A percentile compares a stretch with the other conserved stretches of the same genome.
Conservation (phyloP, 371 early-diverging fungal genomes). For the Globomyces sp. region DNA sequence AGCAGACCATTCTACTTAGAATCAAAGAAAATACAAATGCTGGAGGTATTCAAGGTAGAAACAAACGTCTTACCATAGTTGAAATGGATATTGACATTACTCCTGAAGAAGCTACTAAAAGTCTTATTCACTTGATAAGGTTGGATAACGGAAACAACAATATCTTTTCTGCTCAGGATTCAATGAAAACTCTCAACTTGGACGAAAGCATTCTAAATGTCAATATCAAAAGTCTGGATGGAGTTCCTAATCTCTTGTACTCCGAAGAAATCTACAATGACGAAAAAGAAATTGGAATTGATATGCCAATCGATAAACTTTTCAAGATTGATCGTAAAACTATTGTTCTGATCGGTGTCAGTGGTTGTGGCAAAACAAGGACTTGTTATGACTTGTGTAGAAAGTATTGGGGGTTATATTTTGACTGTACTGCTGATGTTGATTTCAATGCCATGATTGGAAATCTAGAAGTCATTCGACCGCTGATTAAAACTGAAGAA, state of each 20-base stretch:
- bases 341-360: slow-evolving; percentile 30
- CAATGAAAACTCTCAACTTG: slow-evolving; percentile 15
- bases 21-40: slow-evolving; percentile 9
- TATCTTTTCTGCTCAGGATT: slow-evolving; percentile 22
- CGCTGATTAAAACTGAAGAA: slow-evolving; percentile 21
- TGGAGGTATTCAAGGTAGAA: slow-evolving; percentile 4
- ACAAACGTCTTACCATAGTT: not conserved
- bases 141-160: slow-evolving; percentile 10
- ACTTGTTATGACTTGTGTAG: slow-evolving; percentile 29
- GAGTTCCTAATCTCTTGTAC: slow-evolving; percentile 27
- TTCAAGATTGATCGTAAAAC: slow-evolving; percentile 18
- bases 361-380: slow-evolving; percentile 30
- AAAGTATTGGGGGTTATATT: slow-evolving; percentile 23
- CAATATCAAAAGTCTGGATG: slow-evolving; percentile 20
- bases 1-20: slow-evolving; percentile 9
- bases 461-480: not conserved
- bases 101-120: slow-evolving; percentile 3
- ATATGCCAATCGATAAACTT: slow-evolving; percentile 27
- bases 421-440: slow-evolving; percentile 23
- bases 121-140: not conserved
- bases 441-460: slow-evolving; percentile 23
- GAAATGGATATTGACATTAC: slow-evolving; percentile 10
- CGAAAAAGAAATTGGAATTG: slow-evolving; percentile 24
- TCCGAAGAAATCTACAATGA: slow-evolving; percentile 27
- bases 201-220: slow-evolving; percentile 23